Evolutionary conservation across 2,329 filamentous ascomycete species (phyloP).

Genomic region (Samsoniella hepiali): DNA sequence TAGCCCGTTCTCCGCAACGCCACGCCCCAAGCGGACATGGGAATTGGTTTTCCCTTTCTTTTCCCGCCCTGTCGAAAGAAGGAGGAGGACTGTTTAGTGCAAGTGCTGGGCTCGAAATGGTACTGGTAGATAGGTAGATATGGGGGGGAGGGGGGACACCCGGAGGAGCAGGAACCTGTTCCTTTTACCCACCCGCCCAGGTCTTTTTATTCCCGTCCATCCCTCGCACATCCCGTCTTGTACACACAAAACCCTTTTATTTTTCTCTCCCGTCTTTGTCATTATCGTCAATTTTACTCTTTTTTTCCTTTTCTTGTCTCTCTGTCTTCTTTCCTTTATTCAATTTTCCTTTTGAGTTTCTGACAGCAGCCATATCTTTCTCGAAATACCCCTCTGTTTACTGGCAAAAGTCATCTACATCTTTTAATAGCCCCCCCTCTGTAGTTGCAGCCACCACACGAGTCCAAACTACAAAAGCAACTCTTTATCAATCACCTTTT

Average conservation of each 20-base stretch:
- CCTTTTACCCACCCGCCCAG: not conserved
- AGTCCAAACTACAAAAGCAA: no score
- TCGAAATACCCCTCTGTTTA: not conserved
- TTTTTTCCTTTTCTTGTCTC: not conserved
- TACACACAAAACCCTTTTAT: not conserved
- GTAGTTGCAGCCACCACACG: no score
- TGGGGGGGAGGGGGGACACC: no score
- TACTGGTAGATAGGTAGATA: no score
- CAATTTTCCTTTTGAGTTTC: not conserved
- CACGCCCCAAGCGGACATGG: conserved; percentile 1
- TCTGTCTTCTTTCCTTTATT: not conserved
- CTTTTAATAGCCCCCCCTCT: not conserved
- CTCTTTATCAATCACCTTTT: no score
- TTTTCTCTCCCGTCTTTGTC: not conserved
- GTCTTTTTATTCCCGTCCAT: conserved; percentile 14
- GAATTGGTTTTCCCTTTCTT: not conserved
- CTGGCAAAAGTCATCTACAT: not conserved
- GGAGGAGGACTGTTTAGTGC: no score
- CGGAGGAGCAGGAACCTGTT: not conserved
- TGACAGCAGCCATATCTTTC: not conserved
- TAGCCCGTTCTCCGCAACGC: conserved; percentile 12
- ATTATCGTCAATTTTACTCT: not conserved
- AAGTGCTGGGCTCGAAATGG: no score
- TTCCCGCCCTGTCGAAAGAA: no score
- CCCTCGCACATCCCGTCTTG: not conserved